Conservation (phyloP, 2,329 filamentous ascomycete species). For the Venturia nashicola region DNA sequence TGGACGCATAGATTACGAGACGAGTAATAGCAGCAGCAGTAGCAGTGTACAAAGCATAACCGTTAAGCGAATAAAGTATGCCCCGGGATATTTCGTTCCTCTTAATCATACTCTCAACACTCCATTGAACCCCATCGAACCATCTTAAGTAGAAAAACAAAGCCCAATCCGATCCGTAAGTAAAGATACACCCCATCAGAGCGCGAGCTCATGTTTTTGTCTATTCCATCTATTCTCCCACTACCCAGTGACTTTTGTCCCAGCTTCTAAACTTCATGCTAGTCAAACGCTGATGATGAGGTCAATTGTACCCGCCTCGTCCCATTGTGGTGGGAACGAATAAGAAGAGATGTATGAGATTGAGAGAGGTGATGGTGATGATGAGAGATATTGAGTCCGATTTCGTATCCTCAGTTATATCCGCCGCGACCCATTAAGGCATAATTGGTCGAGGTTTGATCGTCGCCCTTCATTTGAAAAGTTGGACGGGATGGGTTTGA, state of each 20-base stretch:
- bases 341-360: neutral
- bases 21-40: neutral
- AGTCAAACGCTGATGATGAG: neutral
- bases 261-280: neutral
- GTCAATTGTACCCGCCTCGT: constrained; percentile 2
- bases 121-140: neutral
- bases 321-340: neutral
- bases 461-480: constrained; percentile 2
- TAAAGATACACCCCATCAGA: neutral
- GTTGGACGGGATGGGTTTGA: neutral
- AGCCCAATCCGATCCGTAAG: neutral
- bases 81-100: neutral
- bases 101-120: neutral
- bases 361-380: neutral
- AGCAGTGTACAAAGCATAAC: neutral
- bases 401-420: constrained; percentile 14
- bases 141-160: neutral
- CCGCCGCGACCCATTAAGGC: constrained; percentile 14
- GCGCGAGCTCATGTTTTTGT: neutral
- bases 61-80: neutral
- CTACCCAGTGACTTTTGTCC: neutral
- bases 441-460: constrained; percentile 7
- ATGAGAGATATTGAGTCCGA: neutral
- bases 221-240: neutral
- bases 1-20: too few species aligned